These are phyloP conservation scores for Russula sp. DNA, from an alignment of 768 basidiomycete genomes.

Conservation along the genomic window DNA sequence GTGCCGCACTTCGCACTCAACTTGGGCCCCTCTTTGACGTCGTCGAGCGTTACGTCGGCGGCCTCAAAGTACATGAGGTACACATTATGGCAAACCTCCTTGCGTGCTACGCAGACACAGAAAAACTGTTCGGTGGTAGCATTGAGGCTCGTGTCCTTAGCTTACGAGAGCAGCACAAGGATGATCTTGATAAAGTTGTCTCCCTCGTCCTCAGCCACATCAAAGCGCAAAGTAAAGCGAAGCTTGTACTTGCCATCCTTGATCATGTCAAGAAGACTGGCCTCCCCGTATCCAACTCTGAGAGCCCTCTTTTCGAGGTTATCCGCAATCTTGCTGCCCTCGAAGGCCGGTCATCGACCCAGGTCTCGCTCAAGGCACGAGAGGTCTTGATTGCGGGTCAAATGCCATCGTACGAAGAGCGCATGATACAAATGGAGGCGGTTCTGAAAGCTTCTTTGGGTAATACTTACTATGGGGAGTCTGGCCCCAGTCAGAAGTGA, in stretches of 20 bases:
- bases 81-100: slow-evolving; percentile 70
- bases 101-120: slow-evolving; percentile 73
- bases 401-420: slow-evolving; percentile 96
- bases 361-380: slow-evolving; percentile 89
- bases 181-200: slow-evolving; percentile 83
- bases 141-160: slow-evolving; percentile 88
- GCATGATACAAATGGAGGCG: slow-evolving; percentile 87
- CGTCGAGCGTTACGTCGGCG: slow-evolving; percentile 71
- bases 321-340: slow-evolving; percentile 76
- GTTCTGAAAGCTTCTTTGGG: slow-evolving; percentile 85
- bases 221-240: slow-evolving; percentile 89
- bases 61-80: slow-evolving; percentile 83
- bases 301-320: slow-evolving; percentile 66
- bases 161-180: slow-evolving; percentile 88
- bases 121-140: slow-evolving; percentile 88
- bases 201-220: slow-evolving; percentile 89
- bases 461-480: slow-evolving; percentile 86
- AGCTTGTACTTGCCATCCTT: slow-evolving; percentile 76
- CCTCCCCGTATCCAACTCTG: slow-evolving; percentile 65
- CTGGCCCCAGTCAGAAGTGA: slow-evolving; percentile 47
- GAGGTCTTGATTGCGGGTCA: slow-evolving; percentile 95
- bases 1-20: slow-evolving; percentile 67
- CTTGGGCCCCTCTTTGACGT: slow-evolving; percentile 64
- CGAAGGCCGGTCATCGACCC: slow-evolving; percentile 88
- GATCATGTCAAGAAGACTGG: slow-evolving; percentile 84